Evolutionary conservation across 2,329 filamentous ascomycete genomes (phyloP), one percentile per base, ranked within the genome.

Genomic region (Podosphaera aphanis): DNA sequence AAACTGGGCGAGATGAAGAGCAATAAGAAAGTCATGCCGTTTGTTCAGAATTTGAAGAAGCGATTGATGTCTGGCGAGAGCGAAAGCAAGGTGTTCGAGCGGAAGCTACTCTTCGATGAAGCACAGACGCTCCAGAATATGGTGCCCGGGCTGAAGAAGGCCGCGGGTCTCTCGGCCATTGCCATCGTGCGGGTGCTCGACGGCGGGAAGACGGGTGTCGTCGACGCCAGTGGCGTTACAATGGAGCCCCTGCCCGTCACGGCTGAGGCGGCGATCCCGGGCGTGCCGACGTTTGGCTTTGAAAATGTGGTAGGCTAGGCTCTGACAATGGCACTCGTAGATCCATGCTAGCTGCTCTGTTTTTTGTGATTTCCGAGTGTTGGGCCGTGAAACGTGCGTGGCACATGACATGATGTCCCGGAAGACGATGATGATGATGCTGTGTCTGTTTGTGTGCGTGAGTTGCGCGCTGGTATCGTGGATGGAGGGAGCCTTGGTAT

Each of bases 21-120:
- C 64, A 85, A 85, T 71, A 98, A 95, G 74, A 90, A 92, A 66
- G 88, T 85, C 2, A 95, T 95, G 88, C 90, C 90, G 0, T 95
- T 94, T 58, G 78, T 94, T 43, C 86, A 95, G 65, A 65, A 62
- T 5, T 67, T 95, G 49, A 94, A 94, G 77, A 82, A 74, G 62
- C 75, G 83, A 45, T 71, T 98, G 47, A 69, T 84, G 47, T 68
- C 70, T 43, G 79, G 82, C 50, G 75, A 88, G 63, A 64, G 68
- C 13, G 65, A 74, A 1, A 67, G 71, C 20, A 68, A 64, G 2
- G 83, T 94, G 8, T 77, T 95, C 57, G 77, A 88, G 59, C 73
- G 85, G 52, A 83, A 88, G 63, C 68, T 98, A 50, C 70, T 74
- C 1, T 98, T 95, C 61, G 79, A 94, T 56, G 90, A 98, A 67